phyloP scores from a whole-genome alignment of 805 yeast genomes.

The Kodamaea leandrae region DNA sequence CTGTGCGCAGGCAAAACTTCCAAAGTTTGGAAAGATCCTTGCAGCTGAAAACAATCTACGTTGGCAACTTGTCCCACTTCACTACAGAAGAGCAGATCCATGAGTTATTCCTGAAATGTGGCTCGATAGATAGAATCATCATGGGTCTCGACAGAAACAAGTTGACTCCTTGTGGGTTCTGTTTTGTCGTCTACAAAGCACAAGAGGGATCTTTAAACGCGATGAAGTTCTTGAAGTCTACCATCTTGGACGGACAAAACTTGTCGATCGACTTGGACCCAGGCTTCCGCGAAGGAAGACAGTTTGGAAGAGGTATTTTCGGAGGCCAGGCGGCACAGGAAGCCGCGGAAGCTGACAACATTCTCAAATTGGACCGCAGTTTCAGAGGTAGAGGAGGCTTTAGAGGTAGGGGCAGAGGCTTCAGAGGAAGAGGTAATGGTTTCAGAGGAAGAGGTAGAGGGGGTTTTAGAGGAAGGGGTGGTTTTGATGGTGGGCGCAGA shows the following conservation, averaged over 20 bases:
- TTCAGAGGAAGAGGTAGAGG: constrained; percentile 17
- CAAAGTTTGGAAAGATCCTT: constrained; percentile 65
- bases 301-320: constrained; percentile 86
- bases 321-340: constrained; percentile 93
- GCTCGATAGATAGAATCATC: constrained; percentile 71
- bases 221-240: constrained; percentile 75
- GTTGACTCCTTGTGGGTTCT: constrained; percentile 94
- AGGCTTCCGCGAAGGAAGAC: constrained; percentile 93
- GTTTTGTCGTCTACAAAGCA: constrained; percentile 76
- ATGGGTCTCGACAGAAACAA: constrained; percentile 94
- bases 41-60: constrained; percentile 75
- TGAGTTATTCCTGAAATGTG: constrained; percentile 82
- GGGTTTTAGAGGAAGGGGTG: constrained; percentile 33
- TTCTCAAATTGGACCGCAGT: constrained; percentile 6
- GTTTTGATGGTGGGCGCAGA: background rate
- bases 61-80: constrained; percentile 84
- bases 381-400: constrained; percentile 21
- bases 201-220: constrained; percentile 77
- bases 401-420: constrained; percentile 38
- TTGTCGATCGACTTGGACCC: constrained; percentile 92
- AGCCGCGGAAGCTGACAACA: constrained; percentile 18
- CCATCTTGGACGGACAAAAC: constrained; percentile 77
- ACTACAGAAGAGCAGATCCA: constrained; percentile 94
- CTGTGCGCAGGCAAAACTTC: constrained; percentile 49
- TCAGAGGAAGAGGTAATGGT: constrained; percentile 26